phyloP scores from a whole-genome alignment of 129 eudicot species.

The Scalesia atractyloides region DNA sequence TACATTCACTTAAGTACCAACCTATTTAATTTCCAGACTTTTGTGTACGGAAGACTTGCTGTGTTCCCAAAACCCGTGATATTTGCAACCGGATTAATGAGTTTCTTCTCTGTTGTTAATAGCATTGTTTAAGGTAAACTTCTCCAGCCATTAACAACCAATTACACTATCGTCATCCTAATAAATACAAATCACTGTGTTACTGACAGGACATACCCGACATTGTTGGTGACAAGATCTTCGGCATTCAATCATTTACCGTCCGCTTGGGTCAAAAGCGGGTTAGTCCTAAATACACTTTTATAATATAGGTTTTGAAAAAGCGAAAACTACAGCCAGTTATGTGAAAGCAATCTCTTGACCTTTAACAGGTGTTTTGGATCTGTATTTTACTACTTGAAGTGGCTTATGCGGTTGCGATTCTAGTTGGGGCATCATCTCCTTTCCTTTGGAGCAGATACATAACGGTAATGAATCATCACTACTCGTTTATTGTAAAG shows the following conservation, averaged over 20 bases:
- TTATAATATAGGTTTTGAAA: neutral
- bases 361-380: slow-evolving; percentile 75
- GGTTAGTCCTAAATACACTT: slow-evolving; percentile 43
- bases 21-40: slow-evolving; percentile 53
- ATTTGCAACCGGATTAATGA: slow-evolving; percentile 99
- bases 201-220: slow-evolving; percentile 86
- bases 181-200: neutral
- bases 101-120: slow-evolving; percentile 98
- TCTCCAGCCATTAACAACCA: slow-evolving; percentile 7
- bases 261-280: slow-evolving; percentile 89
- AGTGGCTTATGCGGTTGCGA: slow-evolving; percentile 82
- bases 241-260: slow-evolving; percentile 88
- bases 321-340: neutral
- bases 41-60: slow-evolving; percentile 74
- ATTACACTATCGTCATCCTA: neutral
- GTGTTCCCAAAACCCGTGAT: slow-evolving; percentile 79
- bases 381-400: slow-evolving; percentile 76
- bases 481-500: neutral
- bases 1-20: slow-evolving; percentile 16
- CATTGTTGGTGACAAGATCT: slow-evolving; percentile 90
- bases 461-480: slow-evolving; percentile 53
- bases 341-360: neutral
- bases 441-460: slow-evolving; percentile 72
- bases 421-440: slow-evolving; percentile 75
- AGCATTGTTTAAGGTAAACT: slow-evolving; percentile 88